Base-by-base conservation (phyloP, 2,329 filamentous ascomycete species). In the Claviceps spartinae region DNA sequence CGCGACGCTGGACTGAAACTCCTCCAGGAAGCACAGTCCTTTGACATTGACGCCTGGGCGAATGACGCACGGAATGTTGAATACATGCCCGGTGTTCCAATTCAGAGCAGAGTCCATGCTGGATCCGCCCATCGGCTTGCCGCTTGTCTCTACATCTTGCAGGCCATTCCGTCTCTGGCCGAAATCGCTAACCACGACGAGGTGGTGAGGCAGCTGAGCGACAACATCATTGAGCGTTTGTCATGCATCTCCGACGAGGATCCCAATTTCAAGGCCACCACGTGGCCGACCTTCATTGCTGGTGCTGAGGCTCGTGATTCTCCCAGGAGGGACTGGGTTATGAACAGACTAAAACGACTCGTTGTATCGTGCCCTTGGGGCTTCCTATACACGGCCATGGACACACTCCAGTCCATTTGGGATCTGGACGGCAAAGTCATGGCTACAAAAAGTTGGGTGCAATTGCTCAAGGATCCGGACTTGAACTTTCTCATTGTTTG, bases 221-320 rank as follows among this genome's bases (percentile, higher is more conserved):
- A 66, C 2, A 73, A 77, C 24, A 66, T 78, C 1, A 67, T 77
- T 6, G 52, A 68, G 2, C 71, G 77, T 26, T 63, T 80, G 3
- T 69, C 70, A 0, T 65, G 63, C 41, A 71, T 81, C 2, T 69
- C 71, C 0, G 67, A 72, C 8, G 66, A 72, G 2, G 74, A 80
- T 46, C 67, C 69, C 1, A 70, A 78, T 20, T 73, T 78, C 64
- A 81, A 80, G 57, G 76, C 74, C 0, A 77, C 75, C 4, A 71
- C 73, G 1, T 81, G 76, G 76, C 75, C 77, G 0, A 72, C 76
- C 0, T 81, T 81, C 51, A 68, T 81, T 5, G 74, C 73, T 5
- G 77, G 76, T 1, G 76, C 76, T 0, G 75, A 77, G 51, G 71
- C 72, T 0, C 68, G 67, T 44, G 67, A 72, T 5, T 61, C 61